Percentiles rank a stretch among this genome's conserved stretches.
Conservation (phyloP, 257 asterid genomes). For the Lavandula angustifolia region DNA sequence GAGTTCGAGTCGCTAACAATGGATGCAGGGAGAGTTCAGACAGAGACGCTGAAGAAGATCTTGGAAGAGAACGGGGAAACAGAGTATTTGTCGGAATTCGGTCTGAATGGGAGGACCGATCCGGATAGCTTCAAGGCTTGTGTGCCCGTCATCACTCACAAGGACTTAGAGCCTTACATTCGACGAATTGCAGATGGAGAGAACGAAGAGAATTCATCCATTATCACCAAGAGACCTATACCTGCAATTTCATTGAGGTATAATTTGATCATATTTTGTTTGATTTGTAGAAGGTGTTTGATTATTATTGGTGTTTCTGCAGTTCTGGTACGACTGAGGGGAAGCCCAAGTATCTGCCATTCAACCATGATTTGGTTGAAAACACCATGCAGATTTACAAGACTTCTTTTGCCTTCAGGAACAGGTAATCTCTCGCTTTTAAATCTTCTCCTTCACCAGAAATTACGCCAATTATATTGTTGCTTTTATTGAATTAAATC, state of each 20-base stretch:
- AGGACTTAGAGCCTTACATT: conserved; percentile 63
- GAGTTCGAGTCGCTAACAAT: conserved; percentile 63
- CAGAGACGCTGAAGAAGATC: conserved; percentile 60
- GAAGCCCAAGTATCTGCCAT: conserved; percentile 88
- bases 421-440: conserved; percentile 41
- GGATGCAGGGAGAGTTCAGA: conserved; percentile 69
- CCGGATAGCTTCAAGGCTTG: conserved; percentile 48
- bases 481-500: no score
- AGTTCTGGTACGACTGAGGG: conserved; percentile 91
- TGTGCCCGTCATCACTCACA: conserved; percentile 66
- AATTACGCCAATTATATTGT: no score
- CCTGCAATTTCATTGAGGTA: conserved; percentile 71
- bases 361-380: conserved; percentile 64
- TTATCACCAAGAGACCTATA: conserved; percentile 66
- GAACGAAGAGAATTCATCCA: conserved; percentile 27
- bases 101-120: conserved; percentile 70
- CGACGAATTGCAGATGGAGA: conserved; percentile 61
- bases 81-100: conserved; percentile 59
- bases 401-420: conserved; percentile 72
- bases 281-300: no score
- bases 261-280: not conserved
- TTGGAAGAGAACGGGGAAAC: conserved; percentile 67
- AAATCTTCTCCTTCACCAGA: no score
- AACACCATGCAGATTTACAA: conserved; percentile 64
- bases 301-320: conserved; percentile 24